These are phyloP conservation scores for Penicillium bovifimosum DNA, from an alignment of 495 filamentous ascomycete species.

Conservation along the genomic window DNA sequence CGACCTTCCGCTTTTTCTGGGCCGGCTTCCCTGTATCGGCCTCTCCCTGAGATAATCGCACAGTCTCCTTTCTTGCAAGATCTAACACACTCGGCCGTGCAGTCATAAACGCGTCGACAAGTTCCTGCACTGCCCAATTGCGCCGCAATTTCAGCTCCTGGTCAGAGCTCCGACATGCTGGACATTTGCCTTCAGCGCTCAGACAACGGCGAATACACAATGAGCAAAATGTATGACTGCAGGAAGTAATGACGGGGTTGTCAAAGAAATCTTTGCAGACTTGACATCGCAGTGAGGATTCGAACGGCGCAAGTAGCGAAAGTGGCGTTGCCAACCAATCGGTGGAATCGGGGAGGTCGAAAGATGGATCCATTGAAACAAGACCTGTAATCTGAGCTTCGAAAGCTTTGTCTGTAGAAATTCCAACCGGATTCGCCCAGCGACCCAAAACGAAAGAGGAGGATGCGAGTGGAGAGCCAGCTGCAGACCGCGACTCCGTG, in stretches of 20 bases:
- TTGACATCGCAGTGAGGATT: constrained; percentile 85
- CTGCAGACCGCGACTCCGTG: not conserved
- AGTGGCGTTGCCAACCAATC: constrained; percentile 88
- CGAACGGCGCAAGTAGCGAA: constrained; percentile 64
- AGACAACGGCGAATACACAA: constrained; percentile 85
- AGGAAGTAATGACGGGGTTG: constrained; percentile 89
- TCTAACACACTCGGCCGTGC: constrained; percentile 57
- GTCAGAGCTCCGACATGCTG: constrained; percentile 67
- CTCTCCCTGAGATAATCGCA: constrained; percentile 14
- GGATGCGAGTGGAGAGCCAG: constrained; percentile 11
- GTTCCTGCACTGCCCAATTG: constrained; percentile 77
- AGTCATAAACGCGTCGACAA: constrained; percentile 71
- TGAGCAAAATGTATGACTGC: constrained; percentile 95
- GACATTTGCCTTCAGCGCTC: constrained; percentile 76
- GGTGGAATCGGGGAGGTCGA: constrained; percentile 77
- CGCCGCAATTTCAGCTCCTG: constrained; percentile 78
- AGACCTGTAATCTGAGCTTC: not conserved
- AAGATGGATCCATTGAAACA: constrained; percentile 39
- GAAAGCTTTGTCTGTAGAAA: not conserved
- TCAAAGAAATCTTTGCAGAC: constrained; percentile 97
- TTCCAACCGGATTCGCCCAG: not conserved
- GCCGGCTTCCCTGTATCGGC: constrained; percentile 12
- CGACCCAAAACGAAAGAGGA: not conserved
- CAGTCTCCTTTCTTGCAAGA: constrained; percentile 46
- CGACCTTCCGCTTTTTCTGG: constrained; percentile 43